Base-by-base conservation (phyloP, 2,329 filamentous ascomycete genomes). In the Xylariaceae sp. region DNA sequence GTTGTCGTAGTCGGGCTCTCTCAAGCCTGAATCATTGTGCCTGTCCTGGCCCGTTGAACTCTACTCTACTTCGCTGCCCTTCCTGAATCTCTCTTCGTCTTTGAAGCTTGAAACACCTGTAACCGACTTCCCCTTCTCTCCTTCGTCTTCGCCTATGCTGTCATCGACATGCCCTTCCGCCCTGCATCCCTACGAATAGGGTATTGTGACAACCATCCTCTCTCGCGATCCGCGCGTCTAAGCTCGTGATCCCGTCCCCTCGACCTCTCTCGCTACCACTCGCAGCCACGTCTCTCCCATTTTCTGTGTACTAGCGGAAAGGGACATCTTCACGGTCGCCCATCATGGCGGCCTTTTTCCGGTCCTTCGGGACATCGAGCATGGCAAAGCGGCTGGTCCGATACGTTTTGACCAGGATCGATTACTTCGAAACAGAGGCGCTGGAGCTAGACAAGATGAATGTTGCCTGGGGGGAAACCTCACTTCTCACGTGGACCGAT, bases 371-470 rank as follows among this genome's bases (percentile, higher is more conserved):
- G 62, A 76, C 71, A 67, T 82, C 90, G 56, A 88, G 82, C 59
- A 89, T 95, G 76, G 89, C 91, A 72, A 95, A 94, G 78, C 85
- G 87, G 68, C 78, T 97, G 62, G 80, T 97, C 57, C 86, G 89
- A 59, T 96, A 94, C 74, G 89, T 86, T 44, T 75, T 99, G 39
- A 86, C 87, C 19, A 84, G 86, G 50, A 77, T 96, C 51, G 90
- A 95, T 60, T 77, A 96, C 48, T 81, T 99, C 52, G 94, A 97
- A 63, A 87, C 89, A 49, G 87, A 95, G 64, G 85, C 87, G 11
- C 75, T 96, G 58, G 88, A 96, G 63, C 78, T 94, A 54, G 90
- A 94, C 57, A 89, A 90, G 58, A 73, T 97, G 55, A 90, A 95
- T 60, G 82, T 96, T 58, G 85, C 84, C 41, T 81, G 89, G 70